Conservation (phyloP, 2,329 filamentous ascomycete genomes). For the Ophiosphaerella narmari region DNA sequence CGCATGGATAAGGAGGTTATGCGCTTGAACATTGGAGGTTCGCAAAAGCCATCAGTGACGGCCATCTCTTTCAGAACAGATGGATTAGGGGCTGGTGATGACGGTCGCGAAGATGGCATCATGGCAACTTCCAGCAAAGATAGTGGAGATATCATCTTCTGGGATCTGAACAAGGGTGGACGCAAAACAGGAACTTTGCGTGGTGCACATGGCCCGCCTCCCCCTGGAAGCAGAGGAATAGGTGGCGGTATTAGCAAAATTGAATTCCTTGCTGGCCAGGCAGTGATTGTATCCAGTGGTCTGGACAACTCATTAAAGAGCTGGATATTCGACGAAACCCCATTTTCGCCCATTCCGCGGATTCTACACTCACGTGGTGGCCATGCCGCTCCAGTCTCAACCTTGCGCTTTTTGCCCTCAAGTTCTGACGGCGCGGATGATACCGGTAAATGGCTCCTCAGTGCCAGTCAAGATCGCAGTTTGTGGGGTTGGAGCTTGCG, state of each 20-base stretch:
- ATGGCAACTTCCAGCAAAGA: conserved; percentile 86
- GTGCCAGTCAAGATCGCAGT: conserved; percentile 85
- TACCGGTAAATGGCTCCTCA: conserved; percentile 91
- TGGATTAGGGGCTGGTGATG: conserved; percentile 82
- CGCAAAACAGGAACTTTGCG: conserved; percentile 84
- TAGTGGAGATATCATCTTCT: conserved; percentile 89
- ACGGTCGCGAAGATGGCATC: conserved; percentile 81
- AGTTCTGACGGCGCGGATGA: conserved; percentile 88
- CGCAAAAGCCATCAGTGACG: conserved; percentile 67
- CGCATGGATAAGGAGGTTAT: conserved; percentile 75
- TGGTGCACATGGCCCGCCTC: conserved; percentile 82
- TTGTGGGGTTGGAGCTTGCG: conserved; percentile 97
- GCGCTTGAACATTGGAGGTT: conserved; percentile 67
- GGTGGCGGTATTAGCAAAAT: conserved; percentile 82
- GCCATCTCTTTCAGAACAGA: conserved; percentile 92
- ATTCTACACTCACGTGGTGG: conserved; percentile 85
- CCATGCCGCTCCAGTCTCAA: conserved; percentile 83
- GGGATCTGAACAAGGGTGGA: conserved; percentile 91
- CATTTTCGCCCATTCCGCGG: conserved; percentile 84
- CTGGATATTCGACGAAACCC: conserved; percentile 94
- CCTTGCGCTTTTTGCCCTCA: conserved; percentile 81
- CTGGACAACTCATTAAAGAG: conserved; percentile 92
- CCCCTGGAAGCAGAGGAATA: conserved; percentile 57
- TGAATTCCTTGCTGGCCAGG: conserved; percentile 87
- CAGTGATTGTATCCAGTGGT: conserved; percentile 86